A percentile compares a stretch with the other conserved stretches of the same genome.
Evolutionary conservation across 208 protist species (phyloP).

Genomic region (Leishmania tropica): DNA sequence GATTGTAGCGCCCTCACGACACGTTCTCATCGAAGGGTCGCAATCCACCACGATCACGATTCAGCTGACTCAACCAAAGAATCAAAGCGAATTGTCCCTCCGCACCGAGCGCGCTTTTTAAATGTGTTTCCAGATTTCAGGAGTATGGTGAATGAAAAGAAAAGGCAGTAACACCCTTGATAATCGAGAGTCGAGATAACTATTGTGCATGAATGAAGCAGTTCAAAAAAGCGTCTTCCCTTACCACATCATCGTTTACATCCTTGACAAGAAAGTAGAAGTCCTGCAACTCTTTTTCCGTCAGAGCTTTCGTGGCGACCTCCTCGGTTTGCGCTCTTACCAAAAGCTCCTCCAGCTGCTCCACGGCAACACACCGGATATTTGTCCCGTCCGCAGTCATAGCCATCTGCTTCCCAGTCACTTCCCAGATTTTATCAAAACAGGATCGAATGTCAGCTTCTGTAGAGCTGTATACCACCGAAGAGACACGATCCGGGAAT

Average conservation of each 20-base stretch:
- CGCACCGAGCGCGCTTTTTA: neutral
- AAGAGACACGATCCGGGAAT: slow-evolving; percentile 24
- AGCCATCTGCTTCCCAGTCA: slow-evolving; percentile 9
- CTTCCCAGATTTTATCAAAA: slow-evolving; percentile 26
- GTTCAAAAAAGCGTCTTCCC: slow-evolving; percentile 26
- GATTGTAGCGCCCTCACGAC: neutral
- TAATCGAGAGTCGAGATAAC: neutral
- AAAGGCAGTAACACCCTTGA: neutral
- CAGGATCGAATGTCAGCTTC: slow-evolving; percentile 24
- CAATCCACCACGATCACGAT: neutral
- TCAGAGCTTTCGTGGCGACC: neutral
- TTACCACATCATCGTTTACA: slow-evolving; percentile 12
- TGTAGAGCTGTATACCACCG: slow-evolving; percentile 19
- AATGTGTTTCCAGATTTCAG: neutral
- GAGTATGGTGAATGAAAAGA: neutral
- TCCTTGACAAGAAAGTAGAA: slow-evolving; percentile 30
- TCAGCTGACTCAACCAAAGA: slow-evolving; percentile 1
- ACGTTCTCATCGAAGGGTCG: neutral
- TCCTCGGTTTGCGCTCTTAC: neutral
- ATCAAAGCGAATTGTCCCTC: neutral
- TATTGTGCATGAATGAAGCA: slow-evolving; percentile 25
- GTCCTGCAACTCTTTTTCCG: slow-evolving; percentile 19
- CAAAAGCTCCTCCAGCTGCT: slow-evolving; percentile 22
- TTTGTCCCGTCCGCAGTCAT: slow-evolving; percentile 1
- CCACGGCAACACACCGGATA: slow-evolving; percentile 20